Percentiles rank a stretch among this genome's conserved stretches.
These are phyloP conservation scores for Salicornia ramosissima DNA, from an alignment of 148 eudicot genomes.

Conservation along the genomic window DNA sequence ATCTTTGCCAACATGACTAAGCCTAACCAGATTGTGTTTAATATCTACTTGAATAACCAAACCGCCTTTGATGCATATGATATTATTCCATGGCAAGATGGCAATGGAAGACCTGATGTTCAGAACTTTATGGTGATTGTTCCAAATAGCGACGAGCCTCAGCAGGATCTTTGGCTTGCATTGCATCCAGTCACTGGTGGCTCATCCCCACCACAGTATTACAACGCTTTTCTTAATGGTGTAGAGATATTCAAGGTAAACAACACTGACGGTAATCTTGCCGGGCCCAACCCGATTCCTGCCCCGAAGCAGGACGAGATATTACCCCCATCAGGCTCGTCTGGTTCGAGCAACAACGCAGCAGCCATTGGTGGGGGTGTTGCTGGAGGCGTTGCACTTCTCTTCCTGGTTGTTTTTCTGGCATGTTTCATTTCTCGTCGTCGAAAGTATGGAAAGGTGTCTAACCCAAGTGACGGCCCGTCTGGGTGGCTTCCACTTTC, in stretches of 20 bases:
- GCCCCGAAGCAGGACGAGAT: conserved; percentile 37
- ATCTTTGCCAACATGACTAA: conserved; percentile 29
- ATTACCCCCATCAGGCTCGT: conserved; percentile 7
- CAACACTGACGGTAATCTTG: conserved; percentile 55
- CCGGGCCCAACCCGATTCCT: conserved; percentile 77
- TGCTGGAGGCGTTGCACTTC: conserved; percentile 54
- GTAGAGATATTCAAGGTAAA: conserved; percentile 80
- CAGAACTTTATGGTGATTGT: conserved; percentile 57
- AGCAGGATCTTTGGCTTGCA: conserved; percentile 75
- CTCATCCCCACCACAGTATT: conserved; percentile 33
- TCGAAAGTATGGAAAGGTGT: conserved; percentile 44
- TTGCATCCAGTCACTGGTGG: conserved; percentile 42
- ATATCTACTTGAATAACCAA: conserved; percentile 63
- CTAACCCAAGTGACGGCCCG: conserved; percentile 75
- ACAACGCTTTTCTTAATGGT: conserved; percentile 78
- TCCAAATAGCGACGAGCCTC: conserved; percentile 43
- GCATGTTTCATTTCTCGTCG: conserved; percentile 49
- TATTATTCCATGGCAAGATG: conserved; percentile 41
- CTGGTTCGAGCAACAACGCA: conserved; percentile 28
- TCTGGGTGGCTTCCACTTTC: conserved; percentile 96
- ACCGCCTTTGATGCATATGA: conserved; percentile 56
- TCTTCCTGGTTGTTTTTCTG: conserved; percentile 45
- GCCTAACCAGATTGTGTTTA: conserved; percentile 57
- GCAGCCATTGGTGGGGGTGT: conserved; percentile 72
- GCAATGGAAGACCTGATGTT: conserved; percentile 42